Evolutionary conservation across 2,329 filamentous ascomycete species (phyloP), one percentile per base, ranked within the genome.

Genomic region (Cadophora gregata): DNA sequence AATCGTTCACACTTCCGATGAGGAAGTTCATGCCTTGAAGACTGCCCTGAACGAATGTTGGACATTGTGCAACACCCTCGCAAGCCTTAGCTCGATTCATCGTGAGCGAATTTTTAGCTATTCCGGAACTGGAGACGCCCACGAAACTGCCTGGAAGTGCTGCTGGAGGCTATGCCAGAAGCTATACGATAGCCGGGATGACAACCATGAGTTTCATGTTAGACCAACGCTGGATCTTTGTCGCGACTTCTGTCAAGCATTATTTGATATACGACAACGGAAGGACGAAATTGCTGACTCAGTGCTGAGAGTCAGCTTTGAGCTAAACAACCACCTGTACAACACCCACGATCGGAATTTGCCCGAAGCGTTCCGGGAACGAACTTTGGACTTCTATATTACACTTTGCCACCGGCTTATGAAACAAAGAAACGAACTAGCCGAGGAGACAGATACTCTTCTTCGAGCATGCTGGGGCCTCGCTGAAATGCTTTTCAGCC

Each of bases 101-200:
- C 88, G 93, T 31, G 87, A 93, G 72, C 86, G 92, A 24, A 89
- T 93, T 36, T 95, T 96, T 78, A 89, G 88, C 77, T 91, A 86
- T 72, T 89, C 90, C 0, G 89, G 88, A 14, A 90, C 88, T 12
- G 90, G 90, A 0, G 90, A 93, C 71, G 87, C 90, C 31, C 92
- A 97, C 75, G 93, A 97, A 77, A 90, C 91, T 73, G 93, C 94
- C 0, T 97, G 94, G 95, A 93, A 92, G 78, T 92, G 91, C 69
- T 98, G 94, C 79, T 98, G 94, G 95, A 91, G 90, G 73, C 82
- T 98, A 27, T 98, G 94, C 76, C 93, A 97, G 77, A 90, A 91
- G 66, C 85, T 98, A 3, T 97, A 97, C 76, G 88, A 93, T 68
- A 93, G 90, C 71, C 86, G 90, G 61, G 88, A 95, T 64, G 90